phyloP scores from a whole-genome alignment of 345 rosid genomes.

The Odontarrhena argentea region DNA sequence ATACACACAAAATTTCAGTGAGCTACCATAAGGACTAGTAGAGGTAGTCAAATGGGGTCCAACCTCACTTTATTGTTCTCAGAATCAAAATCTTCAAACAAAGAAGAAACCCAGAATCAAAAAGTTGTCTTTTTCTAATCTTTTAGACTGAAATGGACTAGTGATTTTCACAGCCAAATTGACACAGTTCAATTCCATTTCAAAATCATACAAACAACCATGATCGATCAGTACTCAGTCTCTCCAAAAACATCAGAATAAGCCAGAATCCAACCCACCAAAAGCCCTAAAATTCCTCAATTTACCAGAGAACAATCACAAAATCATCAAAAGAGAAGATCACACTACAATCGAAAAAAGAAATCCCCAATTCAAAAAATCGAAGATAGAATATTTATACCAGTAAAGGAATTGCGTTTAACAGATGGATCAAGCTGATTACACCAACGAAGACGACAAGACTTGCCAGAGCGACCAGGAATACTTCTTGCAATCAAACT shows the following conservation, averaged over 20 bases:
- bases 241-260: background rate
- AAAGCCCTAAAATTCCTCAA: constrained; percentile 33
- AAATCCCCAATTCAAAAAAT: constrained; percentile 3
- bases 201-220: constrained; percentile 22
- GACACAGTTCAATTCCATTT: constrained; percentile 12
- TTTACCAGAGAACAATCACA: background rate
- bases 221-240: background rate
- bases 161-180: background rate
- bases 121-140: background rate
- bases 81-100: background rate
- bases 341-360: background rate
- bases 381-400: constrained; percentile 29
- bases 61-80: background rate
- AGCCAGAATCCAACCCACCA: background rate
- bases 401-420: constrained; percentile 80
- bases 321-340: constrained; percentile 19
- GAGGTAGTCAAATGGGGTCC: constrained; percentile 5
- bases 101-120: background rate
- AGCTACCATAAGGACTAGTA: background rate
- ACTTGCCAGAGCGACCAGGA: constrained; percentile 80
- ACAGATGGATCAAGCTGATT: constrained; percentile 87
- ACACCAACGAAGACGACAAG: constrained; percentile 94
- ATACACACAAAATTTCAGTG: background rate
- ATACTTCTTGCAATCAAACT: constrained; percentile 73
- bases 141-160: background rate